These are phyloP conservation scores for Sherardia arvensis DNA, from an alignment of 257 asterid genomes.

Conservation along the genomic window DNA sequence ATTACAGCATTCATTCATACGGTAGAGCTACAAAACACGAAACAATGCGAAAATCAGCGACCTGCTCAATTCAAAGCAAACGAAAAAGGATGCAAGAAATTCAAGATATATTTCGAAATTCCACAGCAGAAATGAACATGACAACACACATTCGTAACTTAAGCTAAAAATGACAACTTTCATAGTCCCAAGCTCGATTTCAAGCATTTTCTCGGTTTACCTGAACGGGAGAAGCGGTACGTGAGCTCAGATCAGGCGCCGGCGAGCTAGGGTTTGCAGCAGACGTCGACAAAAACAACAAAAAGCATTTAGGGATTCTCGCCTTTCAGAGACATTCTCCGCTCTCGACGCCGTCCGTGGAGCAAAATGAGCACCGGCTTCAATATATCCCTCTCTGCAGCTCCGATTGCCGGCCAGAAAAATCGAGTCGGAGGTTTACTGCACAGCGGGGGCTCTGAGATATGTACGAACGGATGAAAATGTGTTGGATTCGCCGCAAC, in stretches of 20 bases:
- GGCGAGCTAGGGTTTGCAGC: constrained; percentile 15
- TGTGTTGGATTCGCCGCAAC: not conserved
- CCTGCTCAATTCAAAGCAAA: no score
- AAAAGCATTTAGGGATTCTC: not conserved
- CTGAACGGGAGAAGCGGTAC: not conserved
- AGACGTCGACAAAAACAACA: not conserved
- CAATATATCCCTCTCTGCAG: not conserved
- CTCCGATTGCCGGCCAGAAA: not conserved
- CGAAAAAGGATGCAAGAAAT: no score
- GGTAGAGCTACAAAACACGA: no score
- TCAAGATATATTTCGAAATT: not conserved
- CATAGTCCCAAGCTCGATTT: not conserved
- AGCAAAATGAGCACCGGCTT: not conserved
- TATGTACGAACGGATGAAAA: not conserved
- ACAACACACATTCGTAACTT: not conserved
- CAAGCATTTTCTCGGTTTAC: constrained; percentile 5
- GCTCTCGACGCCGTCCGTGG: constrained; percentile 8
- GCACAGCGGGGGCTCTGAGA: not conserved
- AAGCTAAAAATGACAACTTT: not conserved
- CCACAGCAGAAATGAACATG: not conserved
- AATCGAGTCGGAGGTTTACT: not conserved
- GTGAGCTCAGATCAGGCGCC: constrained; percentile 7
- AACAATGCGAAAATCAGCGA: no score
- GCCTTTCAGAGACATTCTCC: constrained; percentile 8
- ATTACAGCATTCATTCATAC: not conserved